Base-by-base conservation (phyloP, 2,329 filamentous ascomycete species). In the Aspergillus quadrilineatus region DNA sequence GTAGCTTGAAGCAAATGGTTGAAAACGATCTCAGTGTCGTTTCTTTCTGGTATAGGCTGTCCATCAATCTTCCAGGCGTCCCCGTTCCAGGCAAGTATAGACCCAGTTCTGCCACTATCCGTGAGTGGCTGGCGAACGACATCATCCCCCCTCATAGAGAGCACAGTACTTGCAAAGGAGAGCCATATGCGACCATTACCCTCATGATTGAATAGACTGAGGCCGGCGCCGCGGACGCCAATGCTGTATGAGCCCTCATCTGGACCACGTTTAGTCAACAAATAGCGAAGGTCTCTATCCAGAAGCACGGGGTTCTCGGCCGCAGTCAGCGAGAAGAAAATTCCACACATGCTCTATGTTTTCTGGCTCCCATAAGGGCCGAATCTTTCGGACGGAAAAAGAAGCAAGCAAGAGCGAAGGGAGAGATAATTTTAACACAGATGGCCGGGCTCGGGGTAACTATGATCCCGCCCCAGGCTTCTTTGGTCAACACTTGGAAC, bases 21-120 rank as follows among this genome's bases (percentile, higher is more conserved):
- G 67, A 93, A 86, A 15, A 97, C 78, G 6, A 78, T 75, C 65
- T 88, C 81, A 3, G 89, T 89, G 73, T 99, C 94, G 69, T 96
- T 97, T 56, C 96, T 97, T 56, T 86, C 89, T 36, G 66, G 58
- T 5, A 96, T 78, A 1, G 72, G 66, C 8, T 80, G 65, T 34
- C 80, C 81, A 7, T 74, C 75, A 49, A 96, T 80, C 56, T 83
- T 87, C 94, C 94, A 99, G 1, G 92, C 93, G 71, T 99, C 94
- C 43, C 94, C 94, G 69, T 99, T 99, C 94, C 94, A 99, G 80
- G 93, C 97, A 2, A 99, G 80, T 0, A 90, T 78, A 1, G 88
- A 90, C 4, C 81, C 80, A 0, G 81, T 81, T 0, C 65, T 60
- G 2, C 69, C 60, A 2, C 69, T 37, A 62, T 88, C 83, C 42